Base-by-base conservation (phyloP, 2,329 filamentous ascomycete genomes). In the Epichloe uncinata region DNA sequence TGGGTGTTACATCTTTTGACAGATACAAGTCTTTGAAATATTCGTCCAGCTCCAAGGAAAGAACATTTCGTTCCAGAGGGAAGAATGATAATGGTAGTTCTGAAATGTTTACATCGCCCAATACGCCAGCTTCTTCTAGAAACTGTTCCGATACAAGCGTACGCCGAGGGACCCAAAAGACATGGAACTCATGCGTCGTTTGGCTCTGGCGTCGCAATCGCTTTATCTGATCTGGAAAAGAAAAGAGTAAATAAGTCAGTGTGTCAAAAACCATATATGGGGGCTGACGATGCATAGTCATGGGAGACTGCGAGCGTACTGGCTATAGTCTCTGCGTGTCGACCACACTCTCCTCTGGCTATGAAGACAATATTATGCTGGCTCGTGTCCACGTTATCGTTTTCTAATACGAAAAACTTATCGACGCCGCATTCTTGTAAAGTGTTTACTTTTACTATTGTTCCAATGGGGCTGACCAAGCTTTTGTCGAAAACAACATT, bases 351-450 rank as follows among this genome's bases (percentile, higher is more conserved):
- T 54, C 89, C 91, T 61, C 90, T 79, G 16, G 89, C 86, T 58
- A 98, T 79, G 70, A 97, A 98, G 57, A 98, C 79, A 55, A 98
- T 81, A 74, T 96, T 98, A 62, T 87, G 83, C 70, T 97, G 93
- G 61, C 85, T 94, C 16, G 88, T 86, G 68, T 97, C 91, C 66
- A 89, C 84, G 69, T 98, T 97, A 62, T 85, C 81, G 69, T 96
- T 97, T 68, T 98, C 93, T 44, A 98, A 75, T 62, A 96, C 85
- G 73, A 97, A 98, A 57, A 96, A 87, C 67, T 95, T 95, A 68
- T 97, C 90, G 58, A 98, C 90, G 33, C 94, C 94, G 71, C 97
- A 96, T 62, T 98, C 93, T 64, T 97, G 88, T 15, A 96, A 77
- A 9, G 87, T 91, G 20, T 91, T 91, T 62, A 96, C 95, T 66